Evolutionary conservation across 148 eudicot species (phyloP).

Genomic region (Rhododendron ovatum): DNA sequence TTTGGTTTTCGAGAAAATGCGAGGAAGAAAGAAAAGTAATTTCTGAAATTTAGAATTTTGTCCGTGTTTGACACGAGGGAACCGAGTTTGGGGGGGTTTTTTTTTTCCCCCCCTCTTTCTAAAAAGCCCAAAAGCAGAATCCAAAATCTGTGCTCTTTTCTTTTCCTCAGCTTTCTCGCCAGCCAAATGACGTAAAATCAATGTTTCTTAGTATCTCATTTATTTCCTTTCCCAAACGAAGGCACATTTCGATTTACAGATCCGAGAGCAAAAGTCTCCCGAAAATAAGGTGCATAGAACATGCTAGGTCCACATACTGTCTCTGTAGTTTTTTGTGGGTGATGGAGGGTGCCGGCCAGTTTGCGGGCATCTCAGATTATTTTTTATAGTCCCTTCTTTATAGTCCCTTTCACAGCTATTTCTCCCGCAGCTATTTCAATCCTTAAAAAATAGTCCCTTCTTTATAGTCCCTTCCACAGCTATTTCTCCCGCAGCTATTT

Average conservation of each 20-base stretch:
- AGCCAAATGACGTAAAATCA: background rate
- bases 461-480: too few species aligned
- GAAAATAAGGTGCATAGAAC: background rate
- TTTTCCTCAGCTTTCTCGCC: constrained; percentile 7
- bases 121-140: background rate
- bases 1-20: background rate
- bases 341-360: too few species aligned
- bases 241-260: background rate
- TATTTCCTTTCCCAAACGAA: background rate
- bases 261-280: background rate
- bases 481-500: too few species aligned
- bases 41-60: background rate
- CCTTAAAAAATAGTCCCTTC: too few species aligned
- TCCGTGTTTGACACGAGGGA: background rate
- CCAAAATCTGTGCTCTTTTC: background rate
- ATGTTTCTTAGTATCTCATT: background rate
- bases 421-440: too few species aligned
- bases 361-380: too few species aligned
- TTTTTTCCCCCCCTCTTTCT: background rate
- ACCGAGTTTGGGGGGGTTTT: background rate
- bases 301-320: background rate
- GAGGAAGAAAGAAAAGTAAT: background rate
- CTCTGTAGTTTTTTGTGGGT: too few species aligned
- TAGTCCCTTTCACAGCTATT: too few species aligned
- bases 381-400: too few species aligned